These are phyloP conservation scores for Sclerotinia subarctica DNA, from an alignment of 2,329 filamentous ascomycete genomes.

Conservation along the genomic window DNA sequence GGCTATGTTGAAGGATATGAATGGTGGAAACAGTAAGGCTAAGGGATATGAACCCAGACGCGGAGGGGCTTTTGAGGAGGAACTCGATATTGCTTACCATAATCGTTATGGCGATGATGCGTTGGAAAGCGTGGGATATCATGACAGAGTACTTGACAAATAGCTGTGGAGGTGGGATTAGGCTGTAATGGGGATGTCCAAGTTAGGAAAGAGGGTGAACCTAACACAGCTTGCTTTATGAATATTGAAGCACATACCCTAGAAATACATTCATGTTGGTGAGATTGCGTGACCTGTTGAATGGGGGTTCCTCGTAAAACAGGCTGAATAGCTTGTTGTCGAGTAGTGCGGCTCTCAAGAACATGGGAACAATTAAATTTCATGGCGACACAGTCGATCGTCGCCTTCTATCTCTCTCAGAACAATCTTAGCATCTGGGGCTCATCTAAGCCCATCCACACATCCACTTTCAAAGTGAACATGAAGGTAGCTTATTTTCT, in stretches of 20 bases:
- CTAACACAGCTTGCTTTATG: not conserved
- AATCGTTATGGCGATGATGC: constrained; percentile 30
- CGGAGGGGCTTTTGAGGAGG: constrained; percentile 14
- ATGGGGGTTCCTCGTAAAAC: not conserved
- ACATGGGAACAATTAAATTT: not conserved
- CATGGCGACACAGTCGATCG: not conserved
- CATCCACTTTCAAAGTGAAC: not conserved
- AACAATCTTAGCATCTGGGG: not conserved
- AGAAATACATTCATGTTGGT: not conserved
- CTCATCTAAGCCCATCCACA: not conserved
- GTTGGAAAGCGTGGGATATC: constrained; percentile 5
- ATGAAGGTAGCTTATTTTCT: not conserved
- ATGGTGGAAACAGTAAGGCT: constrained; percentile 20
- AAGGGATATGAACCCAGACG: constrained; percentile 26
- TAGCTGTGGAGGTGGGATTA: not conserved
- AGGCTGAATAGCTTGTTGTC: not conserved
- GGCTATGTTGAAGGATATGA: constrained; percentile 25
- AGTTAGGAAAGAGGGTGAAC: not conserved
- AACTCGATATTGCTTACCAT: constrained; percentile 33
- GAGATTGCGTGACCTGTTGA: not conserved
- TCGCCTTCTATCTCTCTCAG: not conserved
- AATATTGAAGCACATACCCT: not conserved
- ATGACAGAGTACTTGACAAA: not conserved
- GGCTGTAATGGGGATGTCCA: not conserved
- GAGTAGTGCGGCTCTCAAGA: not conserved